Conservation (phyloP, 2,329 filamentous ascomycete genomes). For the Aspergillus versicolor region DNA sequence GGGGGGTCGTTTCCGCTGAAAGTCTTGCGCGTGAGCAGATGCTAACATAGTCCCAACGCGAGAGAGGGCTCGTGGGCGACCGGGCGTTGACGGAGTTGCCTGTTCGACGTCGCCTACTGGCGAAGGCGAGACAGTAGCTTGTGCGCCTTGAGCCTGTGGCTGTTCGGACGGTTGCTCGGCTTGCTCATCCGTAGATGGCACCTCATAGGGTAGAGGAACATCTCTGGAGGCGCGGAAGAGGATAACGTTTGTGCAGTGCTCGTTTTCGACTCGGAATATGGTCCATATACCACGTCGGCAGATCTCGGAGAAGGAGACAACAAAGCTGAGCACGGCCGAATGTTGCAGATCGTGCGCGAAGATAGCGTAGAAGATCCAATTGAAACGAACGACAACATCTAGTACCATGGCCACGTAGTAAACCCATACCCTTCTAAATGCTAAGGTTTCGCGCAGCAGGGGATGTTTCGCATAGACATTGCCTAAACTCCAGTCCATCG, state of each 20-base stretch:
- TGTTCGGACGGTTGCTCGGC: slow-evolving; percentile 19
- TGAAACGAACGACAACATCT: slow-evolving; percentile 84
- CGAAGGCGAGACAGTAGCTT: slow-evolving; percentile 16
- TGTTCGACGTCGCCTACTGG: slow-evolving; percentile 15
- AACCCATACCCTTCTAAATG: slow-evolving; percentile 73
- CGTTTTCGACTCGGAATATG: slow-evolving; percentile 92
- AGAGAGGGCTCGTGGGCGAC: slow-evolving; percentile 39
- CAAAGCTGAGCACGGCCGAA: slow-evolving; percentile 76
- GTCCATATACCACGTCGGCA: slow-evolving; percentile 87
- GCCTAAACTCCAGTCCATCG: slow-evolving; percentile 94
- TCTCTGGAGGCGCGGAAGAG: slow-evolving; percentile 88
- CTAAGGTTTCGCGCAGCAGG: slow-evolving; percentile 73
- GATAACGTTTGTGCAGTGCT: slow-evolving; percentile 89
- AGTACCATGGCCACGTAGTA: slow-evolving; percentile 85
- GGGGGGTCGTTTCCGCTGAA: slow-evolving; percentile 71
- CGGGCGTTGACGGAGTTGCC: slow-evolving; percentile 23
- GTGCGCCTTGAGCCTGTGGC: slow-evolving; percentile 29
- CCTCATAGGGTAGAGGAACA: slow-evolving; percentile 77
- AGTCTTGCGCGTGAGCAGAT: slow-evolving; percentile 85
- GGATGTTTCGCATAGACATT: slow-evolving; percentile 69
- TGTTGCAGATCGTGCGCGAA: slow-evolving; percentile 79
- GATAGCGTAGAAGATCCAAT: slow-evolving; percentile 92
- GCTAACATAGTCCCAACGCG: slow-evolving; percentile 69
- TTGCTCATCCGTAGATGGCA: slow-evolving; percentile 29
- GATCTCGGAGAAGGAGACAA: slow-evolving; percentile 75